These are phyloP conservation scores for Capronia americana DNA, from an alignment of 2,329 filamentous ascomycete species.

Conservation along the genomic window DNA sequence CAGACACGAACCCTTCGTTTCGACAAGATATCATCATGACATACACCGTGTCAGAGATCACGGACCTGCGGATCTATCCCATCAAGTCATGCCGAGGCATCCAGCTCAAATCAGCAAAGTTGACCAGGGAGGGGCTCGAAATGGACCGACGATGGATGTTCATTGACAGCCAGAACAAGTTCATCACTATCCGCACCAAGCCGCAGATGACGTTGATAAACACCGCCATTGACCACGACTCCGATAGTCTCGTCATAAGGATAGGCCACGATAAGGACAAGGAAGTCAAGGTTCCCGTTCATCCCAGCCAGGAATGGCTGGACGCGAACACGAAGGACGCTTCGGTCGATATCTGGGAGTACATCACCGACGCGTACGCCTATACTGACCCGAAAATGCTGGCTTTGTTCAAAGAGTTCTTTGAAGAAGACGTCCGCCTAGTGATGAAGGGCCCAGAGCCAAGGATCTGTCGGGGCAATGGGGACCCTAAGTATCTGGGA, in stretches of 20 bases:
- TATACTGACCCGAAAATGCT: conserved; percentile 60
- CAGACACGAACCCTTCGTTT: not conserved
- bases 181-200: conserved; percentile 68
- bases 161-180: conserved; percentile 61
- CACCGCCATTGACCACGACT: conserved; percentile 56
- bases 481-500: conserved; percentile 61
- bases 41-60: conserved; percentile 35
- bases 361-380: conserved; percentile 63
- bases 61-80: conserved; percentile 63
- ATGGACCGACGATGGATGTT: conserved; percentile 73
- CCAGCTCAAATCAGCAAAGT: conserved; percentile 57
- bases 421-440: conserved; percentile 58
- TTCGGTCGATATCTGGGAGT: conserved; percentile 64
- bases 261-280: conserved; percentile 43
- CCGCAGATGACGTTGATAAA: conserved; percentile 69
- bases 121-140: conserved; percentile 64
- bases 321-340: conserved; percentile 57
- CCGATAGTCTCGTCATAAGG: conserved; percentile 57
- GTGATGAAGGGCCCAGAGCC: conserved; percentile 68
- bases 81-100: conserved; percentile 72
- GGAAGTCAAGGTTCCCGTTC: conserved; percentile 61
- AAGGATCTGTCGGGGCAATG: conserved; percentile 63
- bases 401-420: conserved; percentile 60
- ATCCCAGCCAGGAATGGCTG: conserved; percentile 62
- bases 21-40: conserved; percentile 19